Percentiles rank a stretch among this genome's conserved stretches.
These are phyloP conservation scores for Paracoccidioides lutzii DNA, from an alignment of 2,329 filamentous ascomycete genomes.

Conservation along the genomic window DNA sequence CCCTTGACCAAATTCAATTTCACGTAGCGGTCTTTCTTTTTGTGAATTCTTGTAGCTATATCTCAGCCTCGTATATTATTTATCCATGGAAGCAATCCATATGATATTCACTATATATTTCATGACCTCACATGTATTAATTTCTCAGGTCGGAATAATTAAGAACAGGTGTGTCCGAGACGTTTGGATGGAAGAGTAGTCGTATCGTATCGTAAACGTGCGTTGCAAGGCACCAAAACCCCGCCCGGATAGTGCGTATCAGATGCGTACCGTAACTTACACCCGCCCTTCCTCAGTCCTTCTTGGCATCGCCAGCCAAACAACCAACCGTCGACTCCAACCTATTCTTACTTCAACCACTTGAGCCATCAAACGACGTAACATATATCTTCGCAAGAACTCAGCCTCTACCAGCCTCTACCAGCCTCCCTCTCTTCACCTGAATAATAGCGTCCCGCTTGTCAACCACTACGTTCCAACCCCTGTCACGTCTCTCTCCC, in stretches of 20 bases:
- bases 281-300: neutral
- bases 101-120: too few species aligned
- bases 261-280: neutral
- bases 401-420: neutral
- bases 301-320: too few species aligned
- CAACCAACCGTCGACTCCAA: neutral
- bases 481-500: neutral
- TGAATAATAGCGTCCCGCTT: too few species aligned
- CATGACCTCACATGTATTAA: too few species aligned
- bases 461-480: neutral
- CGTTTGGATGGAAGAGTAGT: too few species aligned
- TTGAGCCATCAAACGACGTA: neutral
- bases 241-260: neutral
- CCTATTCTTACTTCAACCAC: neutral
- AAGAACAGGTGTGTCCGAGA: too few species aligned
- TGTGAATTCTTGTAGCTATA: too few species aligned
- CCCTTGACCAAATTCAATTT: neutral
- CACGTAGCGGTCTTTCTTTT: neutral
- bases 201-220: neutral
- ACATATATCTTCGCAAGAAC: neutral
- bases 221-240: neutral
- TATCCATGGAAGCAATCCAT: too few species aligned
- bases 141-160: too few species aligned
- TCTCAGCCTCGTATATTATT: neutral
- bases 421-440: too few species aligned